Base-by-base conservation (phyloP, 2,329 filamentous ascomycete genomes). In the Tolypocladium tropicale region DNA sequence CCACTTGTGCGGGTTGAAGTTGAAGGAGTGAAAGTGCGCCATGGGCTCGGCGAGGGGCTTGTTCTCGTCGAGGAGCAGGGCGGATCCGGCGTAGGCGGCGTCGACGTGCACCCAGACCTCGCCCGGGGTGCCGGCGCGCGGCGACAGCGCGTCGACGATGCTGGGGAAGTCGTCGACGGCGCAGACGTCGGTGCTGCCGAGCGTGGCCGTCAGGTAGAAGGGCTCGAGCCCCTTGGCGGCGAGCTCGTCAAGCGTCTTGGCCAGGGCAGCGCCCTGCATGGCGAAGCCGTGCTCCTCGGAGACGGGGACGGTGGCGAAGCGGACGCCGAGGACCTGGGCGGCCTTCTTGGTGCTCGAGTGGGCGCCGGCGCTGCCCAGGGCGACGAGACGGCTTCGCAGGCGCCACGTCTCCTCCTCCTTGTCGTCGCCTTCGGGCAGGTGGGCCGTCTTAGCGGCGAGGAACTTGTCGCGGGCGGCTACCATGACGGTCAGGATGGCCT, bases 1-100 rank as follows among this genome's bases (percentile, higher is more conserved):
- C 93, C 93, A 96, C 76, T 97, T 97, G 79, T 96, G 92, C 82
- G 96, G 88, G 76, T 96, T 97, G 76, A 93, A 84, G 72, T 96
- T 86, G 79, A 95, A 96, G 61, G 86, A 91, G 75, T 96, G 89
- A 68, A 95, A 91, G 25, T 77, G 73, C 1, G 77, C 74, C 53
- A 93, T 78, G 10, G 82, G 74, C 25, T 75, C 67, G 1, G 85
- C 78, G 53, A 90, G 78, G 62, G 86, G 78, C 56, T 90, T 88
- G 71, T 89, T 88, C 70, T 95, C 90, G 3, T 90, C 87, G 25
- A 88, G 85, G 4, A 96, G 76, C 4, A 97, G 82, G 1, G 92
- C 89, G 0, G 90, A 85, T 2, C 93, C 93, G 1, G 93, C 93
- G 71, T 95, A 96, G 1, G 93, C 93, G 12, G 90, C 93, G 72